Base-by-base conservation (phyloP, 129 eudicot genomes). In the Mikania micrantha region DNA sequence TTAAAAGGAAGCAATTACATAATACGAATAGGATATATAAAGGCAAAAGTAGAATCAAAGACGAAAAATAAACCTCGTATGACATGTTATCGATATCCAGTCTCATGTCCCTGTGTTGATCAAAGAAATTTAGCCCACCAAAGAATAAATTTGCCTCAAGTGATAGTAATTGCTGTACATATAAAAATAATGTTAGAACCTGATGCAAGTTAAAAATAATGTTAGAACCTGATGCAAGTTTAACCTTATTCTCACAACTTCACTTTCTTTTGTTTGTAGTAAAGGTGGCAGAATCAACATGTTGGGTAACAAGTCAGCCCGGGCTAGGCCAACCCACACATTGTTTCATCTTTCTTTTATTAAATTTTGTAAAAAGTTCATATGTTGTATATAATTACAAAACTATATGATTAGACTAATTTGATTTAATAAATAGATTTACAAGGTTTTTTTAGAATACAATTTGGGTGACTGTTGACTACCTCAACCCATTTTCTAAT, bases 21-120 rank as follows among this genome's bases (percentile, higher is more conserved):
- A 22, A n/a, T 13, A 72, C 19, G 22, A 3, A 63, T 35, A 63
- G 24, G 5, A 39, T 27, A 8, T 2, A 17, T 20, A 39, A 64
- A 36, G 19, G 32, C 20, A 36, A 16, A 24, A 63, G 4, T 21
- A 64, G 16, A n/a, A 35, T 56, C 25, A 25, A 44, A 42, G 44
- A 61, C 32, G 29, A 36, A 68, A 59, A 16, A 75, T 77, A 45
- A 49, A 93, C 98, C 95, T 93, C 98, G 29, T 93, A 93, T 40
- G 98, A 93, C 98, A 93, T 93, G 87, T 79, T 86, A 79, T 93
- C 98, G 39, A 93, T 93, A 74, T 93, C 98, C 78, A 93, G 69
- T 78, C 98, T 82, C 96, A 93, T 86, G 82, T 88, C 96, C 48
- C 95, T 83, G 58, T 93, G 96, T 63, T 86, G 96, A 72, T 93